Evolutionary conservation across 345 rosid genomes (phyloP), one percentile per base, ranked within the genome.

Genomic region (Aethionema arabicum): DNA sequence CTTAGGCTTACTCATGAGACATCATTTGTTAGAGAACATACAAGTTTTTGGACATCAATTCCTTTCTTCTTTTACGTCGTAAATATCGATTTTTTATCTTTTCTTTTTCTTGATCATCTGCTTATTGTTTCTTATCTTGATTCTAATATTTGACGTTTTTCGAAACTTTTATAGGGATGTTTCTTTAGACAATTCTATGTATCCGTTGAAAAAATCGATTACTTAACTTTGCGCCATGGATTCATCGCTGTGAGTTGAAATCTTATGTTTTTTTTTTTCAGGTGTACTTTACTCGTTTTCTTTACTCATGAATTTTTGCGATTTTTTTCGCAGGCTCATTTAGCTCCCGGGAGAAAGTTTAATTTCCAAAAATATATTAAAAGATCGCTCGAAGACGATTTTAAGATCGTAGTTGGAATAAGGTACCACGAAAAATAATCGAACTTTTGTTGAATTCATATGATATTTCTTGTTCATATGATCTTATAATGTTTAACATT

Each of bases 371-470:
- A 82, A 54, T 93, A 93, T 66, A 81, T 93, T 56, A 87, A 85
- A 58, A 76, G 97, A 76, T 90, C 99, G 12, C 76, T 93, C 10
- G 97, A 93, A 59, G 99, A 93, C 49, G 99, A 93, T 68, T 90
- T 90, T 73, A 87, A 87, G 78, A 37, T 83, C 30, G 71, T 84
- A 1, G 91, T 90, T 8, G 99, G 95, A 69, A 82, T 93, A 59
- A 87, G 97, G 99, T 90, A 76, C 49, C 1, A 1, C 2, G 11
- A 7, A 30, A 11, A 48, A 58, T 30, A 50, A 4, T 10, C 14
- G 11, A 21, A 30, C 42, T 40, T 21, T 40, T 44, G 42, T 39
- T 21, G 15, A 35, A 27, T 31, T 11, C 31, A 54, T 15, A 61
- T 53, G 43, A 45, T 11, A 31, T 13, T 3, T 2, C 9, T 44